These are phyloP conservation scores for Cydonia oblonga DNA, from an alignment of 331 rosid species.

Conservation along the genomic window DNA sequence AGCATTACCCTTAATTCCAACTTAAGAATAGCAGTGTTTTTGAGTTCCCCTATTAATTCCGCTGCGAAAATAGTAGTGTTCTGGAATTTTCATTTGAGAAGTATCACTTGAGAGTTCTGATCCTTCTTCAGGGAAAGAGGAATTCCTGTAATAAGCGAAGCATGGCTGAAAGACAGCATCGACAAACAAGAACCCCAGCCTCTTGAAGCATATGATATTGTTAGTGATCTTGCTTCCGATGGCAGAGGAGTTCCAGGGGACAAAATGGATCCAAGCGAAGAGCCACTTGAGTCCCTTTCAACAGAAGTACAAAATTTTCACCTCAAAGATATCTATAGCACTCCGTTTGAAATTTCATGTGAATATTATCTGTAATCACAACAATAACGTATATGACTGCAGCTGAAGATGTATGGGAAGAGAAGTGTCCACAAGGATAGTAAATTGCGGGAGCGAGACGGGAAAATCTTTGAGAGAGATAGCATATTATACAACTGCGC, in stretches of 20 bases:
- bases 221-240: slow-evolving; percentile 54
- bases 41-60: too few species aligned
- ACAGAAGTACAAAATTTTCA: slow-evolving; percentile 40
- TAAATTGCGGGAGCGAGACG: slow-evolving; percentile 57
- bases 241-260: slow-evolving; percentile 80
- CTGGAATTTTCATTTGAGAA: background rate
- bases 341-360: background rate
- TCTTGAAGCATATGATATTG: slow-evolving; percentile 63
- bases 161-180: slow-evolving; percentile 63
- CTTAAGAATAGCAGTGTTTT: too few species aligned
- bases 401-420: slow-evolving; percentile 84
- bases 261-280: slow-evolving; percentile 67
- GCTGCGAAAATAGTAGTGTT: background rate
- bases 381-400: slow-evolving; percentile 11
- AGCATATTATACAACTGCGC: slow-evolving; percentile 72
- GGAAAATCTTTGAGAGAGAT: slow-evolving; percentile 53
- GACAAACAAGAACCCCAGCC: slow-evolving; percentile 79
- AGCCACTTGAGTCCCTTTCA: slow-evolving; percentile 58
- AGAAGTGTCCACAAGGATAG: slow-evolving; percentile 65
- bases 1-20: background rate
- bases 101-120: background rate
- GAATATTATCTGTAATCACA: background rate
- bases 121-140: slow-evolving; percentile 47
- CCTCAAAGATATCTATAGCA: background rate
- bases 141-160: slow-evolving; percentile 55